A percentile compares a stretch with the other conserved stretches of the same genome.
These are phyloP conservation scores for Salmacisia buchloeana DNA, from an alignment of 1,284 basidiomycete species.

Conservation along the genomic window DNA sequence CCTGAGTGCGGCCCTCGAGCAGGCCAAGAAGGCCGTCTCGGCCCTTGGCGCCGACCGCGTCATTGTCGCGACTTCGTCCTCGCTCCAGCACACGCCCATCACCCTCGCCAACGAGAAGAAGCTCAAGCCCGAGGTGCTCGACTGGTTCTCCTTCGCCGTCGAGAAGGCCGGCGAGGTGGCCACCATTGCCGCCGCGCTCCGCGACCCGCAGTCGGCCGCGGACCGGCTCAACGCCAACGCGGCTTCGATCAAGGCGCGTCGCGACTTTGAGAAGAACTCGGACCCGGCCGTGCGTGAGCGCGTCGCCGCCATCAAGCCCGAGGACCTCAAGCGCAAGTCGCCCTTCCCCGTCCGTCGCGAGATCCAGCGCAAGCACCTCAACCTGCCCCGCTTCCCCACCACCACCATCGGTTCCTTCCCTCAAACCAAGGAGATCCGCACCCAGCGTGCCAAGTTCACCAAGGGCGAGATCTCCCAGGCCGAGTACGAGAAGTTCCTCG, in stretches of 20 bases:
- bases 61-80: conserved; percentile 90
- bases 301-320: conserved; percentile 81
- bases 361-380: conserved; percentile 80
- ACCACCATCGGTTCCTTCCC: conserved; percentile 97
- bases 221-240: conserved; percentile 60
- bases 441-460: conserved; percentile 56
- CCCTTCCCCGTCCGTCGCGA: conserved; percentile 82
- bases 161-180: conserved; percentile 95
- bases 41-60: conserved; percentile 60
- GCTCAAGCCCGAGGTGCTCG: conserved; percentile 81
- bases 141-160: conserved; percentile 98
- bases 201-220: conserved; percentile 32
- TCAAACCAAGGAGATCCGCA: conserved; percentile 89
- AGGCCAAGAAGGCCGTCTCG: conserved; percentile 69
- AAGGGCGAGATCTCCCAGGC: conserved; percentile 83
- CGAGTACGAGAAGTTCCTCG: conserved; percentile 96
- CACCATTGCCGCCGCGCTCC: conserved; percentile 62
- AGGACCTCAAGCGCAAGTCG: conserved; percentile 83
- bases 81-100: conserved; percentile 96
- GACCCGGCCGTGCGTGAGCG: conserved; percentile 94
- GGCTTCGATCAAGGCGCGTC: conserved; percentile 85
- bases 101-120: conserved; percentile 89
- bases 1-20: conserved; percentile 74
- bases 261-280: conserved; percentile 89
- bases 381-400: conserved; percentile 94